Evolutionary conservation across 2,329 filamentous ascomycete genomes (phyloP), one percentile per base, ranked within the genome.

Genomic region (Colletotrichum aenigma): DNA sequence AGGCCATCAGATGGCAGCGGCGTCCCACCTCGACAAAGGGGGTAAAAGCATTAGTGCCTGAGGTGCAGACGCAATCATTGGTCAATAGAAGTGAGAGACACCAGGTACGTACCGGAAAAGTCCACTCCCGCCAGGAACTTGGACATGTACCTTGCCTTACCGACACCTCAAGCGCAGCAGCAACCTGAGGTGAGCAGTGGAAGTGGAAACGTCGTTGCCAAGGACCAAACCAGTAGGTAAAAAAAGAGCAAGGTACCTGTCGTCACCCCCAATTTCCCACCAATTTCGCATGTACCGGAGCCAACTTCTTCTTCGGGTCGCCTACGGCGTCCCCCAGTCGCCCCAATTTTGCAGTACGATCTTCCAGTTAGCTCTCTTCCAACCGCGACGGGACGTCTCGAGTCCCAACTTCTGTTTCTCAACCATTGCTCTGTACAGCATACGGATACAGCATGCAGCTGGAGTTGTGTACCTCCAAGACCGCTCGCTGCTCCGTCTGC

Each of bases 281-380:
- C 76, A 77, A 77, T 77, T 68, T 77, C 76, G 68, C 65, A 77
- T 77, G 76, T 77, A 76, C 76, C 76, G 76, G 75, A 76, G 73
- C 34, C 73, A 56, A 72, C 68, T 76, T 75, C 75, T 77, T 52
- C 69, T 76, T 77, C 65, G 36, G 73, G 73, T 72, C 66, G 43
- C 62, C 70, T 65, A 62, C 64, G 67, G 56, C 73, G 62, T 66
- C 70, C 73, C 58, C 38, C 28, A 26, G 60, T 36, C 52, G 30
- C 36, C 62, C 72, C 69, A 38, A 36, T 62, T 66, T 68, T 62
- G 56, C 71, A 65, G 66, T 48, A 52, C 70, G 62, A 75, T 68
- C 70, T 73, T 58, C 64, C 8, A 36, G 26, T 34, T 36, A 36
- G 34, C 34, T 56, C 56, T 21, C 13, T 32, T 68, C 21, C 16